Conservation (phyloP, 106 monocot genomes). For the Hemerocallis citrina region DNA sequence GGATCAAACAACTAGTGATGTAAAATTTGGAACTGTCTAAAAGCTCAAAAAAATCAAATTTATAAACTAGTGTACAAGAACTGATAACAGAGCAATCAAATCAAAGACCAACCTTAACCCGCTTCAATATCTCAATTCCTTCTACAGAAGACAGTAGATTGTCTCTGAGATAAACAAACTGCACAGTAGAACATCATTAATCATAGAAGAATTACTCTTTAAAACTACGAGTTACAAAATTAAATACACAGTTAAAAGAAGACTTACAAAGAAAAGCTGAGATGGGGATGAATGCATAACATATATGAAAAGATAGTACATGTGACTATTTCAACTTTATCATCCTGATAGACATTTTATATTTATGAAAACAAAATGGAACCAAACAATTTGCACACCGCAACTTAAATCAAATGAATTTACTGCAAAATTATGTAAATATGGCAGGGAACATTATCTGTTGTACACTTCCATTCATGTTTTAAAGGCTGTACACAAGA, state of each 20-base stretch:
- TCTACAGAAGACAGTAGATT: conserved; percentile 89
- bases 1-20: not conserved
- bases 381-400: too few relatives aligned
- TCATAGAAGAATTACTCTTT: not conserved
- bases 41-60: not conserved
- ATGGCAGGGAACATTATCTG: too few relatives aligned
- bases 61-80: not conserved
- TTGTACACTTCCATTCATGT: too few relatives aligned
- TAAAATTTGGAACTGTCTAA: not conserved
- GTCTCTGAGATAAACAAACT: conserved; percentile 99
- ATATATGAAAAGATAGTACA: not conserved
- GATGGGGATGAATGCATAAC: not conserved
- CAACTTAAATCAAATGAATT: too few relatives aligned
- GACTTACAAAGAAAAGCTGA: too few relatives aligned
- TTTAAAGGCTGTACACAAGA: too few relatives aligned
- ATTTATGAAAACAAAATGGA: too few relatives aligned
- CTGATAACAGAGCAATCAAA: conserved; percentile 1
- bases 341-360: conserved; percentile 1
- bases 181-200: conserved; percentile 16
- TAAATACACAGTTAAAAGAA: too few relatives aligned
- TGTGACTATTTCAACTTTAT: not conserved
- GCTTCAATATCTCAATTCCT: conserved; percentile 78
- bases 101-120: conserved; percentile 58
- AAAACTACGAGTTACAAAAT: not conserved
- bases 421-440: too few relatives aligned